Evolutionary conservation across 805 yeast genomes (phyloP), one percentile per base, ranked within the genome.

Genomic region (Wickerhamiella vanderwaltii): DNA sequence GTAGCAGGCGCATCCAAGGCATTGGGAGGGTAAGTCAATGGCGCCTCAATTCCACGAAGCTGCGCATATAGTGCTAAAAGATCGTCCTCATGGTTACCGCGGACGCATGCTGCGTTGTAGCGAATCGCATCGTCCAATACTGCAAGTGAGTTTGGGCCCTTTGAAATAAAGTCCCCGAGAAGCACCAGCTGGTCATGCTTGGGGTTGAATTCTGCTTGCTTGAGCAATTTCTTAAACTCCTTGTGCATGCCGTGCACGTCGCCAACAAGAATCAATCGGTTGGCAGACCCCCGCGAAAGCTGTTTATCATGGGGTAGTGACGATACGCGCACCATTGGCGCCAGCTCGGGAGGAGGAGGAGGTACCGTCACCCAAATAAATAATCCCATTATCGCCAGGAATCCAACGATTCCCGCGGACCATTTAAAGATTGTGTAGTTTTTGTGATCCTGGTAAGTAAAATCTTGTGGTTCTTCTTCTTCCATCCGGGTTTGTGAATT

Each of bases 1-100:
- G 39, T 44, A 28, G 34, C 36, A 17, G 43, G 43, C 32, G 18
- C 34, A 28, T 22, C 31, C 20, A 48, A 46, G 11, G 56, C 57
- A 35, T 36, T 23, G 22, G 57, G 57, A 9, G 54, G 53, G 41
- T 33, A 51, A 12, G 56, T 52, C 34, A 40, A 36, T 12, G 60
- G 61, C 6, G 32, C 36, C 2, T 48, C 46, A 23, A 75, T 59
- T 19, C 71, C 70, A 58, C 75, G 86, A 51, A 64, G 69, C 45
- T 61, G 72, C 18, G 78, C 73, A 54, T 84, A 84, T 52, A 77
- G 63, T 42, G 75, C 68, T 49, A 87, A 55, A 9, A 80, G 71
- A 46, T 75, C 77, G 46, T 78, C 67, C 59, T 87, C 97, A 59
- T 88, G 95, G 63, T 87, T 87, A 0, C 97, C 96, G 45, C 91